Evolutionary conservation across 768 basidiomycete species (phyloP).

Genomic region (Russula sp.): DNA sequence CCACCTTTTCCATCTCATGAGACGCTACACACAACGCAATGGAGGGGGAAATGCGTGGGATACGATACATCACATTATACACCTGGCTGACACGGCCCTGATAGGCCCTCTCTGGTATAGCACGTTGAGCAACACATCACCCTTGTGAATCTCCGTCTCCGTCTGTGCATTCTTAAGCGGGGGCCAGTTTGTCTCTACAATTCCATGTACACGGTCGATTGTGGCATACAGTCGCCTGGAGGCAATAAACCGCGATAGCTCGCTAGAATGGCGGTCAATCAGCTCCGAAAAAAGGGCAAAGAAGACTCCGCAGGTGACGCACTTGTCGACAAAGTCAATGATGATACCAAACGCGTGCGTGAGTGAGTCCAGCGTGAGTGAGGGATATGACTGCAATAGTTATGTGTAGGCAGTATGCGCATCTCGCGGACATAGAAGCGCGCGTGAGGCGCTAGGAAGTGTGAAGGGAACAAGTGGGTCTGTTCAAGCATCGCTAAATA

Average conservation of each 20-base stretch:
- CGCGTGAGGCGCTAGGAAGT: slow-evolving; percentile 77
- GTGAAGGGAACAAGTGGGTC: slow-evolving; percentile 79
- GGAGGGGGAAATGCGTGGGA: background rate
- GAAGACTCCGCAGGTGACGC: slow-evolving; percentile 31
- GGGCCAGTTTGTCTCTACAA: slow-evolving; percentile 85
- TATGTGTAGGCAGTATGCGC: slow-evolving; percentile 91
- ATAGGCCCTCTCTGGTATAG: slow-evolving; percentile 40
- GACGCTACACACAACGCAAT: background rate
- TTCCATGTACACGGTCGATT: slow-evolving; percentile 92
- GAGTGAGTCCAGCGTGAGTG: slow-evolving; percentile 83
- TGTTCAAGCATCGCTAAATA: slow-evolving; percentile 78
- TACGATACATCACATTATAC: slow-evolving; percentile 6
- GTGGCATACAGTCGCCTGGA: slow-evolving; percentile 76
- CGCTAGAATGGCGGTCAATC: slow-evolving; percentile 40
- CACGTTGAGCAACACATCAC: slow-evolving; percentile 83
- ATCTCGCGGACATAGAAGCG: slow-evolving; percentile 92
- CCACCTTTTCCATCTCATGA: background rate
- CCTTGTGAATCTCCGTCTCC: slow-evolving; percentile 88
- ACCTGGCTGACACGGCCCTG: background rate
- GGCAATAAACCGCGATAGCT: slow-evolving; percentile 89
- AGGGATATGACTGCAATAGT: slow-evolving; percentile 85
- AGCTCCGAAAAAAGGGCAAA: slow-evolving; percentile 1
- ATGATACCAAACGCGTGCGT: slow-evolving; percentile 85
- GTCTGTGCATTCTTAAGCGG: slow-evolving; percentile 80
- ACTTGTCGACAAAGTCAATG: slow-evolving; percentile 82